Evolutionary conservation across 441 rosid species (phyloP).

Genomic region (Croton laevigatus): DNA sequence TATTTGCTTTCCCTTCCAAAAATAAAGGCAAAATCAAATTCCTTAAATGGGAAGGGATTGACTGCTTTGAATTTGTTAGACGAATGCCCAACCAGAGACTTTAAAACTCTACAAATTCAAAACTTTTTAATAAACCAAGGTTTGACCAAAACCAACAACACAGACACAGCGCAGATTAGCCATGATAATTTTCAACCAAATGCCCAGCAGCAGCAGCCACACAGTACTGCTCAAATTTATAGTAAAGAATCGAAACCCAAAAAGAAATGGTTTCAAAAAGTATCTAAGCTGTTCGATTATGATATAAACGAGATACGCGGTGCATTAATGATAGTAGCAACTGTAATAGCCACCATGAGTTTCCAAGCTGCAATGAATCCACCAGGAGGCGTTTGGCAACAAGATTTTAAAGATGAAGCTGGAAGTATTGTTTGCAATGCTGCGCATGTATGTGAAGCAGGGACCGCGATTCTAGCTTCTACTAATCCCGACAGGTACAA

Average conservation of each 20-base stretch:
- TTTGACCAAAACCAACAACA: not conserved
- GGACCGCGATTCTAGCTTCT: conserved; percentile 28
- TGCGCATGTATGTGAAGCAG: conserved; percentile 22
- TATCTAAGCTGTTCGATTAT: not conserved
- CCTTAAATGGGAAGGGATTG: no score
- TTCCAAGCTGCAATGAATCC: conserved; percentile 11
- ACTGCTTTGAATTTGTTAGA: no score
- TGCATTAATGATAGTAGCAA: not conserved
- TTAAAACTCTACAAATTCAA: no score
- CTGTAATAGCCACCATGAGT: not conserved
- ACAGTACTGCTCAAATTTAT: no score
- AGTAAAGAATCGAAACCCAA: not conserved
- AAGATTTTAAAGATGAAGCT: not conserved
- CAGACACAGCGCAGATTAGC: not conserved
- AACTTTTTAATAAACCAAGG: no score
- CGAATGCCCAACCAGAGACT: no score
- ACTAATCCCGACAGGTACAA: not conserved
- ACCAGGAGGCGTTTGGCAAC: not conserved
- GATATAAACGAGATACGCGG: not conserved
- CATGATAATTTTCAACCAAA: not conserved
- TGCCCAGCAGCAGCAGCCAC: conserved; percentile 21
- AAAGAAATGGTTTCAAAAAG: not conserved
- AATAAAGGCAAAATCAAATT: no score
- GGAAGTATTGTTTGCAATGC: not conserved
- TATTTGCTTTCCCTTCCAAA: no score